These are phyloP conservation scores for Magnaporthiopsis poae DNA, from an alignment of 2,329 filamentous ascomycete genomes.

Conservation along the genomic window DNA sequence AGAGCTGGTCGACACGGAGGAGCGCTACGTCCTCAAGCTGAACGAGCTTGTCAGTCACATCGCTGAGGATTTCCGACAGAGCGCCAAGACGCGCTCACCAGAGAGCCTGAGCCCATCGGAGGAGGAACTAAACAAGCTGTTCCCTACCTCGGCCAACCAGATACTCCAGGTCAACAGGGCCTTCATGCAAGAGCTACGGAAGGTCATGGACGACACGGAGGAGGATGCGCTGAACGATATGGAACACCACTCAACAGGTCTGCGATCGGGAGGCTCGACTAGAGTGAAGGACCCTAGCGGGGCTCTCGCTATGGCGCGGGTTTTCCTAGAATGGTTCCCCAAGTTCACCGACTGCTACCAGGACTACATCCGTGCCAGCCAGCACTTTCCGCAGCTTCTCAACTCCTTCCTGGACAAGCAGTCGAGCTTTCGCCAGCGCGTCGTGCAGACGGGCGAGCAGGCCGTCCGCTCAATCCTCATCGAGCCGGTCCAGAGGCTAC, in stretches of 20 bases:
- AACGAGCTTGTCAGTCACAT: constrained; percentile 73
- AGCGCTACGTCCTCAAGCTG: constrained; percentile 83
- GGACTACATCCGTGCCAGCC: constrained; percentile 84
- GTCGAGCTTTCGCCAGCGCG: constrained; percentile 70
- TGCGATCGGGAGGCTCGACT: constrained; percentile 32
- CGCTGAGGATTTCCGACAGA: constrained; percentile 67
- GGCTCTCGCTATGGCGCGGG: constrained; percentile 64
- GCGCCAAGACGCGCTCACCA: constrained; percentile 47
- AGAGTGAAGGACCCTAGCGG: constrained; percentile 64
- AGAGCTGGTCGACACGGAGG: constrained; percentile 86
- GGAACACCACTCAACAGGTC: constrained; percentile 40
- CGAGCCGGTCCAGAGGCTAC: constrained; percentile 87
- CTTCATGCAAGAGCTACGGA: constrained; percentile 68
- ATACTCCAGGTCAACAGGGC: constrained; percentile 74
- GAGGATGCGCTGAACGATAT: constrained; percentile 70
- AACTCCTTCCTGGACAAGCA: constrained; percentile 69
- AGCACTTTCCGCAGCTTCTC: constrained; percentile 73
- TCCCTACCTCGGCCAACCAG: constrained; percentile 68
- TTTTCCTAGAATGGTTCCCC: constrained; percentile 85
- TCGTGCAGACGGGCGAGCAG: constrained; percentile 81
- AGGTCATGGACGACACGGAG: constrained; percentile 73
- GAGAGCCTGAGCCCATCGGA: constrained; percentile 62
- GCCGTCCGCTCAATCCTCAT: constrained; percentile 83
- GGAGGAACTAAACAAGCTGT: constrained; percentile 64
- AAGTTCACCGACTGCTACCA: constrained; percentile 84